A percentile compares a stretch with the other conserved stretches of the same genome.
phyloP scores from a whole-genome alignment of 129 eudicot species.

The Chrysanthemum seticuspe region DNA sequence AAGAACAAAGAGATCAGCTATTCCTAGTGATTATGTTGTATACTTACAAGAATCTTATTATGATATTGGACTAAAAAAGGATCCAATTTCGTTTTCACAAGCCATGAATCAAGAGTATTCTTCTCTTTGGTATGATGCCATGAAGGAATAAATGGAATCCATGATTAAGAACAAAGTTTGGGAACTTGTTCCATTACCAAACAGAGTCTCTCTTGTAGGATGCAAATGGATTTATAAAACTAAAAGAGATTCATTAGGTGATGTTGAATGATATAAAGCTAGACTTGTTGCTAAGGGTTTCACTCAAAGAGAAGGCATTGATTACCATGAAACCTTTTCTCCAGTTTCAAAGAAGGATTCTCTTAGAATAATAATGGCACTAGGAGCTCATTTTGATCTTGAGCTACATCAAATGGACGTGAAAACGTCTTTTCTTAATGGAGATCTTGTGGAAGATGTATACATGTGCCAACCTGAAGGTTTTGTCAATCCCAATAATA shows the following conservation, averaged over 20 bases:
- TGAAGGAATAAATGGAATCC: background rate
- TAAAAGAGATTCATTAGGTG: background rate
- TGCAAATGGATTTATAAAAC: background rate
- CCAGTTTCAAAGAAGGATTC: background rate
- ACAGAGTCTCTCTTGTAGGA: background rate
- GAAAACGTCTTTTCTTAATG: background rate
- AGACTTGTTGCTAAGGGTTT: background rate
- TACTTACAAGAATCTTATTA: background rate
- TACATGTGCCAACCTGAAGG: background rate
- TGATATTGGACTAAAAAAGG: background rate
- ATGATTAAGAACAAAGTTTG: background rate
- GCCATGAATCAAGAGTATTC: background rate
- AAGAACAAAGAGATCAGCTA: background rate
- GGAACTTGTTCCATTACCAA: background rate
- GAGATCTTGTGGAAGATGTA: background rate
- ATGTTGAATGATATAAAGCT: background rate
- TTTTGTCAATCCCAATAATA: background rate
- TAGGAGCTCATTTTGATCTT: background rate
- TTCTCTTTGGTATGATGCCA: background rate
- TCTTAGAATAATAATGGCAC: background rate
- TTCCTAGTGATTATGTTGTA: background rate
- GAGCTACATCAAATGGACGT: conserved; percentile 14
- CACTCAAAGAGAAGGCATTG: background rate
- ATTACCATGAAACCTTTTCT: background rate
- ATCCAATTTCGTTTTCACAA: background rate